Evolutionary conservation across 2,329 filamentous ascomycete genomes (phyloP).

Genomic region (Cercospora zeina): DNA sequence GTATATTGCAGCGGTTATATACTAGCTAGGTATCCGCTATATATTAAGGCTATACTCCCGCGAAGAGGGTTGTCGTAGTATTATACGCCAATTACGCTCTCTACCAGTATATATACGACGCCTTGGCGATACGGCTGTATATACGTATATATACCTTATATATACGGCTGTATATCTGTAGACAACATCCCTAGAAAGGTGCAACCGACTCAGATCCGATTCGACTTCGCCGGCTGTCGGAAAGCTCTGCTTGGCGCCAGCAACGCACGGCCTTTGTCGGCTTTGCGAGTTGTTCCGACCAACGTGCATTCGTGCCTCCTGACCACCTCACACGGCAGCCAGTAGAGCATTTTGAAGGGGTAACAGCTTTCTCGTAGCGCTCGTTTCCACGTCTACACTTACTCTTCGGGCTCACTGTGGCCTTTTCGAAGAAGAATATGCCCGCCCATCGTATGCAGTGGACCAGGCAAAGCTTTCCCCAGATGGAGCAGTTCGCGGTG

Average conservation of each 20-base stretch:
- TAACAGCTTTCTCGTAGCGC: constrained; percentile 22
- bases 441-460: constrained; percentile 8
- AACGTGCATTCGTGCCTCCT: not conserved
- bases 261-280: constrained; percentile 1
- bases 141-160: too few relatives aligned
- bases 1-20: too few relatives aligned
- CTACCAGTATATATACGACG: too few relatives aligned
- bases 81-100: too few relatives aligned
- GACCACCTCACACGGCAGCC: constrained; percentile 13
- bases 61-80: too few relatives aligned
- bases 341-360: constrained; percentile 25
- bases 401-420: constrained; percentile 25
- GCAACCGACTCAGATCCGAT: not conserved
- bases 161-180: too few relatives aligned
- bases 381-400: constrained; percentile 19
- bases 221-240: not conserved
- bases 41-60: too few relatives aligned
- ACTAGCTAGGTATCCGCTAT: too few relatives aligned
- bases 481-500: constrained; percentile 17
- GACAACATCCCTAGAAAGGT: too few relatives aligned
- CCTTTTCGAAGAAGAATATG: not conserved
- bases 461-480: constrained; percentile 13
- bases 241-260: not conserved
- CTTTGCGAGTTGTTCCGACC: constrained; percentile 11
- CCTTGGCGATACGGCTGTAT: too few relatives aligned